These are phyloP conservation scores for Oenanthe javanica DNA, from an alignment of 140 eudicot species.

Conservation along the genomic window DNA sequence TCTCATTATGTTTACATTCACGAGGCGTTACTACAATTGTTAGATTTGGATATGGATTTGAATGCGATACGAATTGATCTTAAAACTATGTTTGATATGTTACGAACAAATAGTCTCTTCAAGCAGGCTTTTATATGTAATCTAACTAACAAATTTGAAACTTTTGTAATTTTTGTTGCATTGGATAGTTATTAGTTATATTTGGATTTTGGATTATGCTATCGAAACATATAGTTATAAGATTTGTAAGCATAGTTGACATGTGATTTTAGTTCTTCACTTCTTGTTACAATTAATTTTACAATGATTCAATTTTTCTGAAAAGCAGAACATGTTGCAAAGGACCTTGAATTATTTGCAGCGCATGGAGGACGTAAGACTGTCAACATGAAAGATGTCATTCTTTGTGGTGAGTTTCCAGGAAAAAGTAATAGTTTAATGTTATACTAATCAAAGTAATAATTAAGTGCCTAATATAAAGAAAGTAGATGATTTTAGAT, in stretches of 20 bases:
- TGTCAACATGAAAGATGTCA: conserved; percentile 83
- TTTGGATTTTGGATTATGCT: too few relatives aligned
- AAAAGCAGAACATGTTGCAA: conserved; percentile 73
- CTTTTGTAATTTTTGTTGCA: background rate
- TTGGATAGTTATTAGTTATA: background rate
- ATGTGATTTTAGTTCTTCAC: too few relatives aligned
- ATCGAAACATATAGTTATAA: too few relatives aligned
- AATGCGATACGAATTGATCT: background rate
- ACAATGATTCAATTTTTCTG: background rate
- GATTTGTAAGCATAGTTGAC: too few relatives aligned
- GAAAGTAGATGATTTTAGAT: background rate
- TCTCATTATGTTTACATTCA: background rate
- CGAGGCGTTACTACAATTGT: background rate
- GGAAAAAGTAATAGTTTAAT: background rate
- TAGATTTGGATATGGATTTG: background rate
- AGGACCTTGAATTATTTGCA: conserved; percentile 82
- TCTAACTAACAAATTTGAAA: background rate
- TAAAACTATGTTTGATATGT: background rate
- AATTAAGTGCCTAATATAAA: background rate
- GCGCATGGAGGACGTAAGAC: conserved; percentile 81
- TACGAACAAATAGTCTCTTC: background rate
- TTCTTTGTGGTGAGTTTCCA: conserved; percentile 55
- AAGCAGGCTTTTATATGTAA: background rate
- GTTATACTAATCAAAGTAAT: background rate
- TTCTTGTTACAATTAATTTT: too few relatives aligned